A percentile compares a stretch with the other conserved stretches of the same genome.
These are phyloP conservation scores for Debaryomyces sp. DNA, from an alignment of 1,139 yeast genomes.

Conservation along the genomic window DNA sequence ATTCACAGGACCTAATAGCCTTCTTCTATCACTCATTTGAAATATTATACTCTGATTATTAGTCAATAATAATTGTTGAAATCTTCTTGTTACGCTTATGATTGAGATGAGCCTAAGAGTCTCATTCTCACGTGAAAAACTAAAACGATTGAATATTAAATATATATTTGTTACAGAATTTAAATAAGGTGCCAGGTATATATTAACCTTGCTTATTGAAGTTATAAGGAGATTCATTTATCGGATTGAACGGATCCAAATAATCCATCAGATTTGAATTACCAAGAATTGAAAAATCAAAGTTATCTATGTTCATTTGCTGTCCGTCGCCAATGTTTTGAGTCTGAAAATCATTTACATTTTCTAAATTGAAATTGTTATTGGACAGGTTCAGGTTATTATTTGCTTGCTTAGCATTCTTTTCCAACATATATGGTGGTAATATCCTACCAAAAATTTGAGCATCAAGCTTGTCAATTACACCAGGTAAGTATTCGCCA, in stretches of 20 bases:
- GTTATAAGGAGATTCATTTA: slow-evolving; percentile 5
- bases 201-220: neutral
- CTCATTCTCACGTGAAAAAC: neutral
- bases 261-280: slow-evolving; percentile 22
- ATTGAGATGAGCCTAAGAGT: neutral
- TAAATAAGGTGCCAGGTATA: neutral
- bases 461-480: slow-evolving; percentile 80
- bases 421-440: slow-evolving; percentile 78
- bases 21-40: slow-evolving; percentile 57
- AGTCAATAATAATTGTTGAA: neutral
- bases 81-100: neutral
- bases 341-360: neutral
- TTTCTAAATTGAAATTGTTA: neutral
- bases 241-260: slow-evolving; percentile 25
- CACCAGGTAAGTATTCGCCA: slow-evolving; percentile 64
- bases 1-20: slow-evolving; percentile 66
- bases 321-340: neutral
- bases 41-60: neutral
- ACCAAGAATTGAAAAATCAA: slow-evolving; percentile 22
- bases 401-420: slow-evolving; percentile 19
- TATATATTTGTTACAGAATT: neutral
- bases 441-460: slow-evolving; percentile 80
- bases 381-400: neutral
- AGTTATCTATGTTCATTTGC: slow-evolving; percentile 20
- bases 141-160: neutral